Conservation (phyloP, 345 rosid species). For the Camelina laxa region DNA sequence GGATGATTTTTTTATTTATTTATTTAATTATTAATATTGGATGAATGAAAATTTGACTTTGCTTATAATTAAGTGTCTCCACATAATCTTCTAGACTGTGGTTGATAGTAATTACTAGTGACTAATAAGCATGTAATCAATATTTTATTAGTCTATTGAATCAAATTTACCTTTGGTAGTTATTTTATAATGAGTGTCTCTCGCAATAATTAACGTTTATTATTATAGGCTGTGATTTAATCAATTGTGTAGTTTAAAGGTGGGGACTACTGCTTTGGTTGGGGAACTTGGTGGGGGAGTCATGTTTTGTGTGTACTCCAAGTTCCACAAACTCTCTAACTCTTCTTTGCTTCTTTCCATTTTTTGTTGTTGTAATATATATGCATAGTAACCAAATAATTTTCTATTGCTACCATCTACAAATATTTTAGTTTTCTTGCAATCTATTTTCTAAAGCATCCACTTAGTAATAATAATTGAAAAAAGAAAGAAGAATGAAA, state of each 20-base stretch:
- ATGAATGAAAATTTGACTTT: background rate
- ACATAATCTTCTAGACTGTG: background rate
- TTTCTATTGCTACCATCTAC: background rate
- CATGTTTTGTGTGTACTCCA: conserved; percentile 44
- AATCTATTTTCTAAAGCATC: background rate
- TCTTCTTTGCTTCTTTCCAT: background rate
- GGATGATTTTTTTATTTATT: background rate
- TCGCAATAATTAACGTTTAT: conserved; percentile 15
- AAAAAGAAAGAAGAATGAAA: background rate
- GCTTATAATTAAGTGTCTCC: background rate
- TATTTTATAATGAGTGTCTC: background rate
- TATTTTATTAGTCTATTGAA: background rate
- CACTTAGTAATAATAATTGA: background rate
- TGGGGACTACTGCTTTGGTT: conserved; percentile 20
- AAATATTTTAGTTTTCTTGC: conserved; percentile 8
- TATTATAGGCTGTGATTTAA: conserved; percentile 3
- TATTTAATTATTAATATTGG: background rate
- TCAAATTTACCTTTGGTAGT: conserved; percentile 1
- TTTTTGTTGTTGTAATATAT: too few relatives aligned
- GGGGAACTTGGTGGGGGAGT: conserved; percentile 30
- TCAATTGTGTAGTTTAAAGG: conserved; percentile 19
- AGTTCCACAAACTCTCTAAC: conserved; percentile 20
- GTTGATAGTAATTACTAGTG: background rate
- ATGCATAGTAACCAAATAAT: conserved; percentile 2
- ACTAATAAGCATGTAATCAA: background rate